Evolutionary conservation across 352 stramenopile species (phyloP).

Genomic region (Phytophthora melonis): DNA sequence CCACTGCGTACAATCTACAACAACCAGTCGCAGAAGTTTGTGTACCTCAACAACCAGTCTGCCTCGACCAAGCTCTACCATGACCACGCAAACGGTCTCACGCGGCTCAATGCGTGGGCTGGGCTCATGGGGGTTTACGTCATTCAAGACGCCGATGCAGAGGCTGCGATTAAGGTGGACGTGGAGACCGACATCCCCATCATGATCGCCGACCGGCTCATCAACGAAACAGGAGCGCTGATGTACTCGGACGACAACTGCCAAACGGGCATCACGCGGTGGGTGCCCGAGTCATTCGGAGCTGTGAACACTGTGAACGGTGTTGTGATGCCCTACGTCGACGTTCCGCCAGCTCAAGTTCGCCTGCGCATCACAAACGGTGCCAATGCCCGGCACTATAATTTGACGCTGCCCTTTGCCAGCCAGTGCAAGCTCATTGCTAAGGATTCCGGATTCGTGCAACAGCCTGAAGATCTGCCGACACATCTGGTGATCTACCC

Average conservation of each 20-base stretch:
- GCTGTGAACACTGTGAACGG: constrained; percentile 74
- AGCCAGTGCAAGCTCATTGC: constrained; percentile 69
- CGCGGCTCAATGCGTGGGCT: constrained; percentile 71
- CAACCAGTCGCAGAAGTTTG: constrained; percentile 65
- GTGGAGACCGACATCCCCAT: constrained; percentile 70
- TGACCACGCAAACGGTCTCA: constrained; percentile 75
- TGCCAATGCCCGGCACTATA: constrained; percentile 80
- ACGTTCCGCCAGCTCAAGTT: constrained; percentile 66
- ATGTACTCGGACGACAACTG: constrained; percentile 80
- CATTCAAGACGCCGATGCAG: constrained; percentile 56
- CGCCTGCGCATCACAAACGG: constrained; percentile 68
- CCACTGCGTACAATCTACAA: constrained; percentile 67
- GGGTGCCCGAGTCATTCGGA: constrained; percentile 74
- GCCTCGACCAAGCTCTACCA: constrained; percentile 78
- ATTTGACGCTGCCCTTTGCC: constrained; percentile 74
- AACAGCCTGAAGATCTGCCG: constrained; percentile 37
- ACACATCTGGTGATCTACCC: constrained; percentile 53
- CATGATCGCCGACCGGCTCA: constrained; percentile 58
- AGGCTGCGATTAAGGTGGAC: constrained; percentile 62
- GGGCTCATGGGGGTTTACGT: constrained; percentile 72
- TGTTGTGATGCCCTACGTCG: constrained; percentile 74
- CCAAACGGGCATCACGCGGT: constrained; percentile 47
- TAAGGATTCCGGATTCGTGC: constrained; percentile 72
- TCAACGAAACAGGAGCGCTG: constrained; percentile 60
- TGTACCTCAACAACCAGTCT: constrained; percentile 79